These are phyloP conservation scores for Apiotrichum gracile DNA, from an alignment of 1,284 basidiomycete genomes.

Conservation along the genomic window DNA sequence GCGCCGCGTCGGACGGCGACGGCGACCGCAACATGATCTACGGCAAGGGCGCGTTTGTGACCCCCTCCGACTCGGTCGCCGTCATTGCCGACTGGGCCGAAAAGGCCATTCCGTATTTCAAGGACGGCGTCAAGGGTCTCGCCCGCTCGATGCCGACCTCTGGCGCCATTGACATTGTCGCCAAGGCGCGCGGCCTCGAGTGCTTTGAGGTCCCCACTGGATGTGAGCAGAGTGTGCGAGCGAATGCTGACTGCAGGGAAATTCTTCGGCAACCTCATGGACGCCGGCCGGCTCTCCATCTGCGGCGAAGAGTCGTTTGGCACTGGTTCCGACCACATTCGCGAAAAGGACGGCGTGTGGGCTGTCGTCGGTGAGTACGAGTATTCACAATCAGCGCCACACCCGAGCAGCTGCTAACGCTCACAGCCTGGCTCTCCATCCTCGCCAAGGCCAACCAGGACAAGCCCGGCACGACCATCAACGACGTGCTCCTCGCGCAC, in stretches of 20 bases:
- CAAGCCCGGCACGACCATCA: slow-evolving; percentile 73
- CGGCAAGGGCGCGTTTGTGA: slow-evolving; percentile 95
- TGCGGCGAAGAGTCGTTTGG: slow-evolving; percentile 99
- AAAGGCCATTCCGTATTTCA: slow-evolving; percentile 93
- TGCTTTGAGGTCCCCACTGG: slow-evolving; percentile 96
- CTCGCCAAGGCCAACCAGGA: slow-evolving; percentile 86
- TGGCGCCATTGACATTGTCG: slow-evolving; percentile 94
- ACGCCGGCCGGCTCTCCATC: slow-evolving; percentile 92
- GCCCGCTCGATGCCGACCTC: slow-evolving; percentile 96
- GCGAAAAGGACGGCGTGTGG: slow-evolving; percentile 99
- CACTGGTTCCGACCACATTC: slow-evolving; percentile 98
- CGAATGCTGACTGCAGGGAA: slow-evolving; percentile 63
- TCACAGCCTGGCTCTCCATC: slow-evolving; percentile 90
- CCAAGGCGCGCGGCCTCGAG: slow-evolving; percentile 87
- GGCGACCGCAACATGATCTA: slow-evolving; percentile 99
- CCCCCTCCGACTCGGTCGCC: slow-evolving; percentile 93
- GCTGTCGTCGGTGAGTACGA: slow-evolving; percentile 70
- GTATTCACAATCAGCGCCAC: slow-evolving; percentile 1
- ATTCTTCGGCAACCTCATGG: slow-evolving; percentile 99
- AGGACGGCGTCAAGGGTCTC: slow-evolving; percentile 84
- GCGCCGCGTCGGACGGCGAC: slow-evolving; percentile 94
- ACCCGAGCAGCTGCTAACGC: neutral
- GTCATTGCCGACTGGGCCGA: slow-evolving; percentile 97
- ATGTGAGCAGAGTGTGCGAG: slow-evolving; percentile 45
- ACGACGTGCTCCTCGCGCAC: slow-evolving; percentile 78